phyloP scores from a whole-genome alignment of 352 stramenopile species.

The Phytopythium aichiense region DNA sequence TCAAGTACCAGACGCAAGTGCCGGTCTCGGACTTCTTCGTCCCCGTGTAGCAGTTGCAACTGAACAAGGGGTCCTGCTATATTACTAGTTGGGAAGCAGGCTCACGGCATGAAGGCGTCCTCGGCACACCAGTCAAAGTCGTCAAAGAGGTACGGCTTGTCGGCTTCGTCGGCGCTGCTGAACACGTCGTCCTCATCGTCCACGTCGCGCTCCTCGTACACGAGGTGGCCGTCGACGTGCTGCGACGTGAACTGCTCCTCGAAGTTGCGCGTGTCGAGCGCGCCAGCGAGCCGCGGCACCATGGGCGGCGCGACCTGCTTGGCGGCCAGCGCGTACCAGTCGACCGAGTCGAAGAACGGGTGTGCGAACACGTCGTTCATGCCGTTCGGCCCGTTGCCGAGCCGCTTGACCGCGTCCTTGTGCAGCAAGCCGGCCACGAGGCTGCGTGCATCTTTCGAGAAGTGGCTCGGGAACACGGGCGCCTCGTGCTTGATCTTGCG shows the following conservation, averaged over 20 bases:
- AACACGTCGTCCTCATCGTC: constrained; percentile 14
- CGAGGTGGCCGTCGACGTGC: constrained; percentile 52
- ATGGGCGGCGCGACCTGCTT: constrained; percentile 71
- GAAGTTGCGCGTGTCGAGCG: constrained; percentile 71
- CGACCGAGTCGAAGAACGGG: constrained; percentile 67
- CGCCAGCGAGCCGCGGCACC: constrained; percentile 34
- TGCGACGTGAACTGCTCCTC: constrained; percentile 72
- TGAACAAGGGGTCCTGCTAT: background rate
- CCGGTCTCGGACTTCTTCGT: constrained; percentile 54
- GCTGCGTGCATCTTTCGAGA: constrained; percentile 60
- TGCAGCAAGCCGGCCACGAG: constrained; percentile 58
- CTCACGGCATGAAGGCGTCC: constrained; percentile 32
- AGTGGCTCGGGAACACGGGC: constrained; percentile 90
- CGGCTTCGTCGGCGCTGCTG: constrained; percentile 11
- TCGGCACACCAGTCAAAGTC: constrained; percentile 77
- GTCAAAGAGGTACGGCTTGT: constrained; percentile 42
- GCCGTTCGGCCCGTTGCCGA: constrained; percentile 48
- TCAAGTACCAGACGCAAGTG: constrained; percentile 41
- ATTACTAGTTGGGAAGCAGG: constrained; percentile 1
- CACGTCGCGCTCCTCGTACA: constrained; percentile 48
- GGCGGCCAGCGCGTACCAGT: constrained; percentile 71
- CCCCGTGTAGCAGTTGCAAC: constrained; percentile 27
- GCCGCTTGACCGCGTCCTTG: constrained; percentile 54
- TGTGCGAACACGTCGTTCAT: constrained; percentile 76
- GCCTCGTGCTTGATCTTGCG: constrained; percentile 94